phyloP scores from a whole-genome alignment of 164 flowering plant genomes.

The Sedum album region DNA sequence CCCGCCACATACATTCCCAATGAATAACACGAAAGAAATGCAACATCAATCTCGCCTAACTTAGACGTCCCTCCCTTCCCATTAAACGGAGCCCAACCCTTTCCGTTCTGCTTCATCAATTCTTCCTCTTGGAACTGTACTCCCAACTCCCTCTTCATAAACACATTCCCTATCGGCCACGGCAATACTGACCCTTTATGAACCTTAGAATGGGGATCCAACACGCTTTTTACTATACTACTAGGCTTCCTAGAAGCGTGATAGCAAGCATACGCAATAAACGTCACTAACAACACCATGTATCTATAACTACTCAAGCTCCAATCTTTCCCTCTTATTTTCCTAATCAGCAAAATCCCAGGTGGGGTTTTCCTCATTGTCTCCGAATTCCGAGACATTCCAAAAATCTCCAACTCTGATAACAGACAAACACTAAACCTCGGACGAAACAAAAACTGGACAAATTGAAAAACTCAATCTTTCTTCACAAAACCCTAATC shows the following conservation, averaged over 20 bases:
- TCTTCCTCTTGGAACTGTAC: not conserved
- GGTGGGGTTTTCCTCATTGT: conserved; percentile 5
- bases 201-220: not conserved
- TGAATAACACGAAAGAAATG: conserved; percentile 2
- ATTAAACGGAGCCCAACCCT: not conserved
- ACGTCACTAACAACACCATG: not conserved
- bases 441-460: not conserved
- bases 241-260: conserved; percentile 4
- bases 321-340: not conserved
- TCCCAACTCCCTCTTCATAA: not conserved
- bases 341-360: conserved; percentile 4
- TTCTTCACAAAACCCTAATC: not conserved
- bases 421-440: not conserved
- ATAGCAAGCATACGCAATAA: not conserved
- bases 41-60: conserved; percentile 3
- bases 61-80: conserved; percentile 1
- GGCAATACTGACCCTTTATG: not conserved
- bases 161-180: conserved; percentile 1
- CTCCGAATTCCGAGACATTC: not conserved
- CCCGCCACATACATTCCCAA: conserved; percentile 6
- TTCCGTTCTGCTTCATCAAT: not conserved
- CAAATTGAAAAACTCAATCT: not conserved
- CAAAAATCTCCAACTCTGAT: not conserved
- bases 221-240: not conserved
- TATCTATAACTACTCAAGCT: conserved; percentile 4